Evolutionary conservation across 139 green algal genomes (phyloP), one percentile per base, ranked within the genome.

Genomic region (Auxenochlorella pyrenoidosa): DNA sequence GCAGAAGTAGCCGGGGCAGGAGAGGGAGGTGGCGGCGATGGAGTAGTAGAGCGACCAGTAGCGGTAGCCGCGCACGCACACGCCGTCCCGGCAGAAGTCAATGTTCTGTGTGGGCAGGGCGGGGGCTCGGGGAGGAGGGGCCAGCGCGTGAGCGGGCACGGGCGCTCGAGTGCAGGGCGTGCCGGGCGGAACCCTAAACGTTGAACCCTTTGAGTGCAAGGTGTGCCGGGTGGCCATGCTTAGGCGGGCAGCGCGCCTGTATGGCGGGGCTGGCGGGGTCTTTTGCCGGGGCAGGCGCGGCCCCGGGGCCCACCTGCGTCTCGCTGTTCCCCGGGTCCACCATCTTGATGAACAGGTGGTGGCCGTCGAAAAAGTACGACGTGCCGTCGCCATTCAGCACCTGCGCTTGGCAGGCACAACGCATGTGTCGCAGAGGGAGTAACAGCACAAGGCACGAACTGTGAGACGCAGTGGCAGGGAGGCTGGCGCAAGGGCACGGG

Each of bases 331-430:
- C 92, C 0, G 89, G 91, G 51, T 94, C 92, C 6, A 85, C 82
- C 47, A 94, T 43, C 79, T 91, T 92, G 44, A 94, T 43, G 71
- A 89, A 93, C 43, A 94, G 88, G 85, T 88, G 85, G 51, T 80
- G 84, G 8, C 90, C 91, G 66, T 89, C 84, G 59, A 93, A 94
- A 44, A 73, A 91, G 84, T 91, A 94, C 22, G 47, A 24, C 16
- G 68, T 38, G 84, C 84, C 84, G 58, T 94, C 90, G 5, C 91
- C 88, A 0, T 40, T 43, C 10, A 84, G 59, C 1, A 71, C 44
- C 65, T 93, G 81, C 47, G 13, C 15, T 36, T 15, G 59, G 36
- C 59, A 28, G 19, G 59, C n/a, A n/a, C n/a, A n/a, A n/a, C n/a
- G n/a, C n/a, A n/a, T n/a, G n/a, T n/a, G n/a, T n/a, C n/a, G n/a